A percentile compares a stretch with the other conserved stretches of the same genome.
Evolutionary conservation across 495 filamentous ascomycete species (phyloP).

Genomic region (Neurospora pannonica): DNA sequence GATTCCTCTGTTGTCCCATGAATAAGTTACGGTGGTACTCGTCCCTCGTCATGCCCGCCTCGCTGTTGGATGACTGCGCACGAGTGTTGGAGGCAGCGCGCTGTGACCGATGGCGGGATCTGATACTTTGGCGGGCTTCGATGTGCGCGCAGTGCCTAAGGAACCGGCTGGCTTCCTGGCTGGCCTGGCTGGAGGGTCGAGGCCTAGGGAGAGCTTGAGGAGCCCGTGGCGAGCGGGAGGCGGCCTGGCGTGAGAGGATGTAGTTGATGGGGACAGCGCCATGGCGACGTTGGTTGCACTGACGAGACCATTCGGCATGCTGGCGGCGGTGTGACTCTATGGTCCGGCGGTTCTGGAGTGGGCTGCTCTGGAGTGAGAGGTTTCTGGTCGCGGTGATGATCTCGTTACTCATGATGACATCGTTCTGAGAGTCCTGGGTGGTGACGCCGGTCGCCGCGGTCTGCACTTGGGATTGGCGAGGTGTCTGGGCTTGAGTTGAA

Average conservation of each 20-base stretch:
- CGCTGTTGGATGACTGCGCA: neutral
- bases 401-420: neutral
- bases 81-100: neutral
- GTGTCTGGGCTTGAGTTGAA: neutral
- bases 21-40: neutral
- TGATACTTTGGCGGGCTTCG: neutral
- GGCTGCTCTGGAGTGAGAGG: neutral
- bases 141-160: neutral
- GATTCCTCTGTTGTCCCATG: neutral
- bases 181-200: neutral
- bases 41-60: neutral
- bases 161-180: neutral
- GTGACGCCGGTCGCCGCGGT: neutral
- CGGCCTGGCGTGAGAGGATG: neutral
- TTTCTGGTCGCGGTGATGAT: neutral
- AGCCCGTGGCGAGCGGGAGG: neutral
- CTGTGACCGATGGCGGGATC: neutral
- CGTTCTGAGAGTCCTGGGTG: neutral
- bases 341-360: neutral
- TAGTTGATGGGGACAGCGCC: neutral
- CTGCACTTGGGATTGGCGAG: neutral
- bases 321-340: neutral
- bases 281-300: neutral
- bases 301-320: neutral
- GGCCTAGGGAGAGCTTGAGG: neutral